These are phyloP conservation scores for Leptomonas seymouri DNA, from an alignment of 208 protist genomes.

Conservation along the genomic window DNA sequence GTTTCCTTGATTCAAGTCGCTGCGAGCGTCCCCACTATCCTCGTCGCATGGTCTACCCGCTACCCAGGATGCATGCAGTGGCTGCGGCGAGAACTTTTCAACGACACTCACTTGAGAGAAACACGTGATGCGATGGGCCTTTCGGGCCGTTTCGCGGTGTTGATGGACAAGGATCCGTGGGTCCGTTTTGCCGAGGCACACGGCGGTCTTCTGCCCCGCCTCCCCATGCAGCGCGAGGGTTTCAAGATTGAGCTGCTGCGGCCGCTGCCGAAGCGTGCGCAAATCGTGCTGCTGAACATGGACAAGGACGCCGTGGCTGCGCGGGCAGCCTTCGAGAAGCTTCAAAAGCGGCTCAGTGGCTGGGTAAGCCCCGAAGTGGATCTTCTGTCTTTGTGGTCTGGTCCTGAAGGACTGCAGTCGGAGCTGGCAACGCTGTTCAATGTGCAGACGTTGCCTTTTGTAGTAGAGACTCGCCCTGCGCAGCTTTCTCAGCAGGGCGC, in stretches of 20 bases:
- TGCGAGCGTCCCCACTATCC: constrained; percentile 63
- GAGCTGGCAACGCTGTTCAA: constrained; percentile 60
- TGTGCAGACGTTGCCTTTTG: constrained; percentile 61
- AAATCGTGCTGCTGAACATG: constrained; percentile 87
- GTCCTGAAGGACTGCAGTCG: constrained; percentile 69
- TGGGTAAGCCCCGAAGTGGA: constrained; percentile 78
- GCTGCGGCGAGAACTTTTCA: constrained; percentile 72
- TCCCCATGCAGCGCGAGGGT: constrained; percentile 13
- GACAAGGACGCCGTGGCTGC: constrained; percentile 57
- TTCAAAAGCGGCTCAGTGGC: constrained; percentile 32
- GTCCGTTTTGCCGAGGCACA: constrained; percentile 52
- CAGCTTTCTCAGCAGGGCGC: constrained; percentile 1
- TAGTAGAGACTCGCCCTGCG: constrained; percentile 49
- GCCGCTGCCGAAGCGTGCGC: constrained; percentile 54
- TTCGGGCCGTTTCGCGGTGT: constrained; percentile 27
- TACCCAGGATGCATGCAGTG: constrained; percentile 59
- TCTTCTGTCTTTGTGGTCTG: constrained; percentile 79
- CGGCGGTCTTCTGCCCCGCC: constrained; percentile 37
- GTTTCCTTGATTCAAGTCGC: constrained; percentile 66
- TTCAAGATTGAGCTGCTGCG: constrained; percentile 38
- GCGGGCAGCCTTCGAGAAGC: constrained; percentile 30
- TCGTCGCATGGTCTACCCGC: constrained; percentile 79
- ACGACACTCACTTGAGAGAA: constrained; percentile 36
- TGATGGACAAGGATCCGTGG: constrained; percentile 72
- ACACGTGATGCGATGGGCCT: constrained; percentile 26